Percentiles rank a stretch among this genome's conserved stretches.
These are phyloP conservation scores for Phytophthora kernoviae DNA, from an alignment of 352 stramenopile species.

Conservation along the genomic window DNA sequence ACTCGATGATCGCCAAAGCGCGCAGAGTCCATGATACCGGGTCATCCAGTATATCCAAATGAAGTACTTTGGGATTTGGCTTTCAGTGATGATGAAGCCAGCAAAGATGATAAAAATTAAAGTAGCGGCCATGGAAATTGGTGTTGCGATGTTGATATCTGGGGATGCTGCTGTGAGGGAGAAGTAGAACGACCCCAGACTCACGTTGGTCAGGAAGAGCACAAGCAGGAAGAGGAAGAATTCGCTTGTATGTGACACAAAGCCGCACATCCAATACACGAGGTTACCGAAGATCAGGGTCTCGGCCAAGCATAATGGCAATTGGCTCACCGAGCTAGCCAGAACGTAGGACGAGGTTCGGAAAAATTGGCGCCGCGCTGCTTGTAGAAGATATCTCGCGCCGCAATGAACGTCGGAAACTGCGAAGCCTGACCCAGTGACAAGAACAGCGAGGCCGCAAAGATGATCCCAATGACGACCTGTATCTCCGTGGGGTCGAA, in stretches of 20 bases:
- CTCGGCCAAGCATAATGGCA: slow-evolving; percentile 58
- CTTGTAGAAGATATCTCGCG: slow-evolving; percentile 52
- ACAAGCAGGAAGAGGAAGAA: slow-evolving; percentile 59
- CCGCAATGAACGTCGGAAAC: slow-evolving; percentile 61
- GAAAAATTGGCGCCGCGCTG: slow-evolving; percentile 59
- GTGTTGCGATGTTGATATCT: slow-evolving; percentile 47
- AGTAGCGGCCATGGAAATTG: slow-evolving; percentile 48
- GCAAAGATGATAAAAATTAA: slow-evolving; percentile 58
- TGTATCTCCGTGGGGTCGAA: slow-evolving; percentile 36
- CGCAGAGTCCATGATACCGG: slow-evolving; percentile 51
- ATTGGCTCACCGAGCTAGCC: slow-evolving; percentile 38
- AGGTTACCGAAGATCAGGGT: slow-evolving; percentile 80
- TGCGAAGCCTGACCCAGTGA: slow-evolving; percentile 72
- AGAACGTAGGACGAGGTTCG: slow-evolving; percentile 70
- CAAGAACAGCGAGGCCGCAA: slow-evolving; percentile 76
- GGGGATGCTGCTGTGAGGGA: slow-evolving; percentile 39
- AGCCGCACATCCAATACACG: slow-evolving; percentile 87
- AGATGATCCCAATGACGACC: slow-evolving; percentile 57
- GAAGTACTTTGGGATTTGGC: slow-evolving; percentile 55
- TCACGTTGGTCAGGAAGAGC: slow-evolving; percentile 58
- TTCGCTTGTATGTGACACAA: slow-evolving; percentile 34
- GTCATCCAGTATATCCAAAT: slow-evolving; percentile 75
- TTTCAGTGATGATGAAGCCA: slow-evolving; percentile 56
- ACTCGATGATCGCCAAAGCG: slow-evolving; percentile 46
- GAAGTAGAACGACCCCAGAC: slow-evolving; percentile 62